Conservation (phyloP, 495 filamentous ascomycete genomes). For the Hypomontagnella submonticulosa region DNA sequence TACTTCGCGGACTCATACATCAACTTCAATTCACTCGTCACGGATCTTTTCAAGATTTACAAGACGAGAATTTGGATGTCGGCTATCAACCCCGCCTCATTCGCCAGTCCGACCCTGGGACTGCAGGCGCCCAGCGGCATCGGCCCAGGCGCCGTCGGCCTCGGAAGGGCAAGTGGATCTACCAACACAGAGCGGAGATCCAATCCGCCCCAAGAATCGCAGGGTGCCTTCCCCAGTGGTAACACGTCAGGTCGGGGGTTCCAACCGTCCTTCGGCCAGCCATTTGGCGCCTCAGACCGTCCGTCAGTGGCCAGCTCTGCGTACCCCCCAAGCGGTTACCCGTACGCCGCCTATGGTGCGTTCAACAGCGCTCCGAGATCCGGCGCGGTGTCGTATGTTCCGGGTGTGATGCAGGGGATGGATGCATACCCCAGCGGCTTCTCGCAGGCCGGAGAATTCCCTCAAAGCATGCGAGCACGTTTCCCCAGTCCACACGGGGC, state of each 20-base stretch:
- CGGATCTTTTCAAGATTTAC: slow-evolving; percentile 97
- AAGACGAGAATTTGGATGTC: slow-evolving; percentile 99
- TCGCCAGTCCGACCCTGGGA: slow-evolving; percentile 82
- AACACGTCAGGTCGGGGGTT: slow-evolving; percentile 52
- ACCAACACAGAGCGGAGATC: slow-evolving; percentile 59
- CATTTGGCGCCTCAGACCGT: slow-evolving; percentile 52
- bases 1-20: slow-evolving; percentile 98
- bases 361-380: slow-evolving; percentile 56
- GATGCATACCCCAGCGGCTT: slow-evolving; percentile 59
- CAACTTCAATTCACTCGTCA: slow-evolving; percentile 97
- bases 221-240: slow-evolving; percentile 51
- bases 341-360: slow-evolving; percentile 58
- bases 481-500: slow-evolving; percentile 55
- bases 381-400: slow-evolving; percentile 48
- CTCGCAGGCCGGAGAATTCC: slow-evolving; percentile 54
- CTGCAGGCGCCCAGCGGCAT: slow-evolving; percentile 73
- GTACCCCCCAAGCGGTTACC: slow-evolving; percentile 51
- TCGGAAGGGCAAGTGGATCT: slow-evolving; percentile 52
- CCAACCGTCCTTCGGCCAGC: slow-evolving; percentile 50
- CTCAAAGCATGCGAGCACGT: slow-evolving; percentile 52
- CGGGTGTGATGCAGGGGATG: slow-evolving; percentile 53
- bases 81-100: slow-evolving; percentile 96
- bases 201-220: slow-evolving; percentile 57
- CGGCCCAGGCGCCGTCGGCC: slow-evolving; percentile 68
- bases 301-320: slow-evolving; percentile 45